Evolutionary conservation across 1,284 basidiomycete species (phyloP), one percentile per base, ranked within the genome.

Genomic region (Ganoderma leucocontextum): DNA sequence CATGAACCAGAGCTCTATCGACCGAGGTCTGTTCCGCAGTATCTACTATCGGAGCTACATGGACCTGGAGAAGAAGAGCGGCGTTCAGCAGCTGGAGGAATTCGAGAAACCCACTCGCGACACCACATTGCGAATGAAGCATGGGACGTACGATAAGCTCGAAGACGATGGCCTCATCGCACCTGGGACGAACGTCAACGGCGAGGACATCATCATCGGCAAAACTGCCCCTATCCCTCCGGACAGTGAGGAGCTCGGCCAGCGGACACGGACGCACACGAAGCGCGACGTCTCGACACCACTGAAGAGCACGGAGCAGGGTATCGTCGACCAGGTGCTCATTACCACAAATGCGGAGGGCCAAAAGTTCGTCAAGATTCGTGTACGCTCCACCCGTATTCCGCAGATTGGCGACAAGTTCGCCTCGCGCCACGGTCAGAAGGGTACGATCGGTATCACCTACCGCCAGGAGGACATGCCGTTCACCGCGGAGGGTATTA

Each of bases 391-490:
- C 4, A 97, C 96, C 10, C 94, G 97, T 85, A 90, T 99, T 63
- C 97, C 97, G 52, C 96, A 99, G 82, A 98, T 94, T 65, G 97
- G 97, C 59, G 97, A 99, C 87, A 99, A 99, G 84, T 99, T 99
- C 78, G 98, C 97, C 7, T 99, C 97, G 67, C 94, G 97, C 78
- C 98, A 99, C 80, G 98, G 98, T 78, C 97, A 99, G 83, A 99
- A 99, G 85, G 97, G 98, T 83, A 99, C 97, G 1, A 97, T 99
- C 73, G 97, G 97, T 82, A 98, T 99, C 82, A 98, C 97, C 0
- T 99, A 99, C 78, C 92, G 97, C 62, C 98, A 99, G 80, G 98
- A 99, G 81, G 97, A 99, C 80, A 99, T 99, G 97, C 97, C 97
- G 39, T 99, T 99, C 85, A 98, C 96, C 5, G 90, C 91, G 4